phyloP scores from a whole-genome alignment of 257 asterid species.

The Scutellaria minor region DNA sequence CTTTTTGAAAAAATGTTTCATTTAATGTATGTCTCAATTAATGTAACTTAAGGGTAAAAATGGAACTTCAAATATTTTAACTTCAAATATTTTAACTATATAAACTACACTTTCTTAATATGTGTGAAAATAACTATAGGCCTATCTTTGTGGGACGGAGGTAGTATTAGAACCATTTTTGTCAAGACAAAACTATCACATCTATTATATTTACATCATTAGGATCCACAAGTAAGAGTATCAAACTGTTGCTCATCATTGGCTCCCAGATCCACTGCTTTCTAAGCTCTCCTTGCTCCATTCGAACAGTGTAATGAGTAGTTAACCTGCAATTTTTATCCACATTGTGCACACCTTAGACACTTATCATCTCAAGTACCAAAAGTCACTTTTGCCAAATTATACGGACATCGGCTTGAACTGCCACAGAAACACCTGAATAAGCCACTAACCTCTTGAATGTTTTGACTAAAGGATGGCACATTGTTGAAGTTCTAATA shows the following conservation, averaged over 20 bases:
- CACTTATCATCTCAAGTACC: conserved; percentile 13
- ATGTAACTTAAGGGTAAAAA: no score
- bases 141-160: no score
- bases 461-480: conserved; percentile 76
- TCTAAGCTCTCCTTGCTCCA: conserved; percentile 74
- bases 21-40: no score
- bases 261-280: conserved; percentile 99
- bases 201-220: conserved; percentile 68
- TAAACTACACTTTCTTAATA: no score
- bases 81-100: no score
- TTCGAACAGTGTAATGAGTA: conserved; percentile 65
- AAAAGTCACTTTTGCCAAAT: conserved; percentile 14
- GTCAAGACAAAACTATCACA: conserved; percentile 27
- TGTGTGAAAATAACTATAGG: no score
- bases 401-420: conserved; percentile 25
- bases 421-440: conserved; percentile 31
- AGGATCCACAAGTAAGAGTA: conserved; percentile 91
- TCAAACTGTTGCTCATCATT: conserved; percentile 80
- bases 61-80: no score
- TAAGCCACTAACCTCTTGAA: conserved; percentile 76
- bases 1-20: no score
- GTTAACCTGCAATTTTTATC: conserved; percentile 67
- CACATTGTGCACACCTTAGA: conserved; percentile 23
- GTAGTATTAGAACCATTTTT: conserved; percentile 4
- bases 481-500: conserved; percentile 69